Percentiles rank a stretch among this genome's conserved stretches.
Conservation (phyloP, 2,329 filamentous ascomycete genomes). For the Alternaria sp. region DNA sequence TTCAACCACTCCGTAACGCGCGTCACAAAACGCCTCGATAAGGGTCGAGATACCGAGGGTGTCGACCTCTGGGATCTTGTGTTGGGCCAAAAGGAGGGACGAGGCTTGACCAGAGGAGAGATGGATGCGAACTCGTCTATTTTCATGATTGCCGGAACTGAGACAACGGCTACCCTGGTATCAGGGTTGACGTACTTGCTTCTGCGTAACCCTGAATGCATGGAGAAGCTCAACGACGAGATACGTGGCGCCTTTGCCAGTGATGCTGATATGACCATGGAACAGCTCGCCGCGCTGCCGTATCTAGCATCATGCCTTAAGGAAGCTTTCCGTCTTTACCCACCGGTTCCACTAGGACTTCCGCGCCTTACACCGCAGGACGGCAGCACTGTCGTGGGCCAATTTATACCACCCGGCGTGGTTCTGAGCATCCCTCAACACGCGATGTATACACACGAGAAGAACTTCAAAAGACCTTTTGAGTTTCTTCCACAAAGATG, state of each 20-base stretch:
- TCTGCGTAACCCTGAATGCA: conserved; percentile 36
- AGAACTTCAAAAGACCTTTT: conserved; percentile 48
- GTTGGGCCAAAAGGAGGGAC: conserved; percentile 43
- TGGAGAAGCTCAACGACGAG: conserved; percentile 42
- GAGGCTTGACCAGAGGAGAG: conserved; percentile 40
- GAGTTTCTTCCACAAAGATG: conserved; percentile 55
- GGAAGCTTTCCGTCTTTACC: conserved; percentile 55
- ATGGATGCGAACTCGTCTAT: conserved; percentile 51
- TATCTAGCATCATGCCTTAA: conserved; percentile 54
- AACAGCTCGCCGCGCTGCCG: conserved; percentile 36
- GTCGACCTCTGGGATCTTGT: conserved; percentile 55
- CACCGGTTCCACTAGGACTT: conserved; percentile 50
- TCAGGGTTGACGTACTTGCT: conserved; percentile 51
- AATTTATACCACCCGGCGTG: conserved; percentile 45
- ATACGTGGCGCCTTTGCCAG: conserved; percentile 37
- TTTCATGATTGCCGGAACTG: conserved; percentile 56
- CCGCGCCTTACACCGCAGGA: conserved; percentile 47
- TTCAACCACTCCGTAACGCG: conserved; percentile 32
- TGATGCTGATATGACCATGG: conserved; percentile 48
- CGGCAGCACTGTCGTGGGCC: conserved; percentile 50
- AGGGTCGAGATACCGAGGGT: conserved; percentile 32
- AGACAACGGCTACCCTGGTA: conserved; percentile 56
- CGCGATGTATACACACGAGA: conserved; percentile 26
- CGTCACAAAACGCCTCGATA: conserved; percentile 43
- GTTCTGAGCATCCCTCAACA: conserved; percentile 28